Percentiles rank a stretch among this genome's conserved stretches.
Evolutionary conservation across 208 protist species (phyloP).

Genomic region (Leishmania aethiopica): DNA sequence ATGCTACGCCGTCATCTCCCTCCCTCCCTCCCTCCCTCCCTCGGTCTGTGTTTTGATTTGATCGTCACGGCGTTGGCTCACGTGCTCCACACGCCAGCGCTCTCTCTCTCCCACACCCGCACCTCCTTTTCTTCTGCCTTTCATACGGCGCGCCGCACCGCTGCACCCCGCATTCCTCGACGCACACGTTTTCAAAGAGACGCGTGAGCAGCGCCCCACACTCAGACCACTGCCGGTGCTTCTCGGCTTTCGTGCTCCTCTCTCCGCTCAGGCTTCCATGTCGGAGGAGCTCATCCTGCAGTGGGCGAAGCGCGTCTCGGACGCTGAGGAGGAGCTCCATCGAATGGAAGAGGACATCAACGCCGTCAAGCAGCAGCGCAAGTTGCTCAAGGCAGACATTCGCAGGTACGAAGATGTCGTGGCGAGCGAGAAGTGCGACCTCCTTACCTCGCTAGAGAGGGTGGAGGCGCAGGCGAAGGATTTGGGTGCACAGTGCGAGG

Average conservation of each 20-base stretch:
- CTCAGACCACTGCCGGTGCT: background rate
- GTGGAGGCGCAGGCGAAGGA: constrained; percentile 70
- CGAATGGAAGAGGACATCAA: constrained; percentile 76
- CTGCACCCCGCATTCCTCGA: background rate
- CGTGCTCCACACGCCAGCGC: background rate
- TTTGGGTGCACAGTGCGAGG: constrained; percentile 57
- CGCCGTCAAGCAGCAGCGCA: constrained; percentile 45
- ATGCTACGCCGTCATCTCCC: background rate
- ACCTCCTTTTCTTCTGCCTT: background rate
- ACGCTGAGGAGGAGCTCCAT: constrained; percentile 64
- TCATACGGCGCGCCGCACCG: background rate
- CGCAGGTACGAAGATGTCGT: constrained; percentile 54
- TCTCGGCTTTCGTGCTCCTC: background rate
- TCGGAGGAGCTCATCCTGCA: constrained; percentile 48
- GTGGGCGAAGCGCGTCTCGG: constrained; percentile 78
- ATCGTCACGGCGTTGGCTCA: background rate
- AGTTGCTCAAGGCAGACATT: constrained; percentile 49
- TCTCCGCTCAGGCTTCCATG: constrained; percentile 11
- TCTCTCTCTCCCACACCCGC: background rate
- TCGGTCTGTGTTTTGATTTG: background rate
- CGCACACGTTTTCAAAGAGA: background rate
- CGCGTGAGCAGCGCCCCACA: background rate
- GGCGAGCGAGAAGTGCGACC: constrained; percentile 62
- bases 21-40: background rate
- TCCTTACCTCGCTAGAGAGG: constrained; percentile 62